Base-by-base conservation (phyloP, 371 early-diverging fungal genomes). In the Choanephora cucurbitarum region DNA sequence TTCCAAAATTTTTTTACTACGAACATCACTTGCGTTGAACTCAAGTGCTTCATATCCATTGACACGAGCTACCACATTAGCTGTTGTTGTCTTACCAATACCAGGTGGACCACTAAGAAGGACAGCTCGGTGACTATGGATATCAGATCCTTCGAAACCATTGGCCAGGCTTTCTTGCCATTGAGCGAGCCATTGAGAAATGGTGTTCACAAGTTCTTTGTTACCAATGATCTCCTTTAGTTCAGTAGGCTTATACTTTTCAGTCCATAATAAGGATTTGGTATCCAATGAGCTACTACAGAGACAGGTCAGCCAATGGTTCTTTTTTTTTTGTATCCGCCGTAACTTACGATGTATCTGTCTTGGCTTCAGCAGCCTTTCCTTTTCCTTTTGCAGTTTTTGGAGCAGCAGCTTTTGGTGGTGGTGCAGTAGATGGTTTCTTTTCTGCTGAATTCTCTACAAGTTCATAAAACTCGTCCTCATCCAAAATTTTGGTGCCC, bases 21-120 rank as follows among this genome's bases (percentile, higher is more conserved):
- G 87, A 5, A 90, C 85, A 73, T 99, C 99, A 75, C 98, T 96
- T 41, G 99, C 99, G 70, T 99, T 99, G 57, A 98, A 97, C 75
- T 99, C 99, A 2, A 98, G 66, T 7, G 91, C 72, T n/a, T 92
- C 88, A 52, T 88, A 93, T 0, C 95, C 96, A 28, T 89, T 83
- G 11, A 80, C 66, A 22, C 84, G 73, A 14, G 95, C 93, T 5
- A 93, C 90, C 17, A 99, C 69, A 67, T 94, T 92, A 1, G 97
- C 99, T 0, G 96, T 80, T 0, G 99, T 96, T 3, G 99, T 99
- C 73, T 99, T 99, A 34, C 99, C 99, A 28, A 99, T 91, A 2
- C 99, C 99, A 9, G 99, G 99, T 11, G 96, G 91, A 0, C 99
- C 99, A 42, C 96, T 94, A 1, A 99, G 73, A 8, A 99, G 67